Conservation (phyloP, 352 stramenopile genomes). For the Phytophthora multivora region DNA sequence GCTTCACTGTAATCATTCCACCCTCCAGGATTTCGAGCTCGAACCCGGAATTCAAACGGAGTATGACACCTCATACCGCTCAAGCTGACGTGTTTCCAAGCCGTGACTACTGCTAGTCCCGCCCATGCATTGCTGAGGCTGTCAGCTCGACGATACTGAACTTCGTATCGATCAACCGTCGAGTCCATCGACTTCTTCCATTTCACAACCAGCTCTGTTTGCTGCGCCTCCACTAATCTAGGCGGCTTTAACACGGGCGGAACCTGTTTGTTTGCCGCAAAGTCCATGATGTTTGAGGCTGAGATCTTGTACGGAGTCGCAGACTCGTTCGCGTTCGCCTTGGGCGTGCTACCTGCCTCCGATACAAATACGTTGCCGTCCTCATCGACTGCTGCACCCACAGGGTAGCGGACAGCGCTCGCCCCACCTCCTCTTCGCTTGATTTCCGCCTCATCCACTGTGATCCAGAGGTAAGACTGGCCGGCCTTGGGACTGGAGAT, state of each 20-base stretch:
- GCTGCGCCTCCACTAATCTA: slow-evolving; percentile 51
- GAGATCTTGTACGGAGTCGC: slow-evolving; percentile 57
- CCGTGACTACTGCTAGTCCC: slow-evolving; percentile 39
- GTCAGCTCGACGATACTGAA: slow-evolving; percentile 64
- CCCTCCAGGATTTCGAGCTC: slow-evolving; percentile 63
- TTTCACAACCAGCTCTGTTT: slow-evolving; percentile 52
- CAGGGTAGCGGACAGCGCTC: slow-evolving; percentile 64
- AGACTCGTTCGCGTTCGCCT: slow-evolving; percentile 23
- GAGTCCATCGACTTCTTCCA: slow-evolving; percentile 70
- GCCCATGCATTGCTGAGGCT: slow-evolving; percentile 56
- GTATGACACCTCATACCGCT: slow-evolving; percentile 55
- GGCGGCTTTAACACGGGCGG: slow-evolving; percentile 46
- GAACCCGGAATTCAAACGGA: slow-evolving; percentile 61
- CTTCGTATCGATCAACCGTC: slow-evolving; percentile 75
- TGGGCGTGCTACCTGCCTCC: slow-evolving; percentile 32
- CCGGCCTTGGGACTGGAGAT: slow-evolving; percentile 56
- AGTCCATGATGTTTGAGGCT: slow-evolving; percentile 62
- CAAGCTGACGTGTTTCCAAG: slow-evolving; percentile 49
- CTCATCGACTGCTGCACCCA: slow-evolving; percentile 68
- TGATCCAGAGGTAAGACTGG: slow-evolving; percentile 79
- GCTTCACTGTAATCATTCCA: slow-evolving; percentile 70
- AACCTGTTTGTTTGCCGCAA: slow-evolving; percentile 43
- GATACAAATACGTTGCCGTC: slow-evolving; percentile 80
- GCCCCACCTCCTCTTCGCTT: slow-evolving; percentile 46
- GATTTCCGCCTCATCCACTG: slow-evolving; percentile 68